These are phyloP conservation scores for Penicillium turbatum DNA, from an alignment of 495 filamentous ascomycete species.

Conservation along the genomic window DNA sequence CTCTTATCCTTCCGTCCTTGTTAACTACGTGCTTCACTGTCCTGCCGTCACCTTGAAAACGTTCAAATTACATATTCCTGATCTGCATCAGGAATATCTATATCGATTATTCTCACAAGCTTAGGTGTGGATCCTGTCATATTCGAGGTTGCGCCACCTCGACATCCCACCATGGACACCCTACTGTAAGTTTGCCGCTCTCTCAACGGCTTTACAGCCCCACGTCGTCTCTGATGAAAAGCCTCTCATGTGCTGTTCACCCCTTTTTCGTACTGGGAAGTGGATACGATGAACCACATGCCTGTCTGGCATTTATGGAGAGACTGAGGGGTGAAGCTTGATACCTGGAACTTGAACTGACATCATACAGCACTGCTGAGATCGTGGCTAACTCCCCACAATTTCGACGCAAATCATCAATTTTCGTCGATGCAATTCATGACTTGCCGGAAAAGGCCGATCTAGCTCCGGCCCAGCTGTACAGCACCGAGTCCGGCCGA, in stretches of 20 bases:
- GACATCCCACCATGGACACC: slow-evolving; percentile 61
- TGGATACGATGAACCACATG: background rate
- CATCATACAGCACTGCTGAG: slow-evolving; percentile 60
- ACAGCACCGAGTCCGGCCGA: slow-evolving; percentile 94
- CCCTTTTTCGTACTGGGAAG: background rate
- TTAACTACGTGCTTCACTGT: slow-evolving; percentile 1
- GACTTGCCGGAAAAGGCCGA: slow-evolving; percentile 80
- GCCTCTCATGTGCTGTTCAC: background rate
- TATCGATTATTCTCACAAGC: background rate
- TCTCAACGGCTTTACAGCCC: background rate
- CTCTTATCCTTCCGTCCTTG: slow-evolving; percentile 1
- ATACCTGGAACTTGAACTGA: slow-evolving; percentile 15
- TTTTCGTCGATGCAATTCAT: slow-evolving; percentile 96
- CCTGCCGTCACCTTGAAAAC: background rate
- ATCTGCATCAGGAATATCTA: background rate
- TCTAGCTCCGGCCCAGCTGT: slow-evolving; percentile 92
- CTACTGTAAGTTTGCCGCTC: slow-evolving; percentile 57
- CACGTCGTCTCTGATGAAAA: background rate
- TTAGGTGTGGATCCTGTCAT: background rate
- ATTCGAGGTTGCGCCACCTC: slow-evolving; percentile 1
- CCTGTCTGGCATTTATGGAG: slow-evolving; percentile 28
- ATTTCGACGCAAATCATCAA: slow-evolving; percentile 82
- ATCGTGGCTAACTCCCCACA: slow-evolving; percentile 81
- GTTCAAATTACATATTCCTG: background rate
- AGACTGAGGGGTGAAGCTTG: background rate